Conservation (phyloP, 2,329 filamentous ascomycete genomes). For the Aspergillus oerlinghausenensis region DNA sequence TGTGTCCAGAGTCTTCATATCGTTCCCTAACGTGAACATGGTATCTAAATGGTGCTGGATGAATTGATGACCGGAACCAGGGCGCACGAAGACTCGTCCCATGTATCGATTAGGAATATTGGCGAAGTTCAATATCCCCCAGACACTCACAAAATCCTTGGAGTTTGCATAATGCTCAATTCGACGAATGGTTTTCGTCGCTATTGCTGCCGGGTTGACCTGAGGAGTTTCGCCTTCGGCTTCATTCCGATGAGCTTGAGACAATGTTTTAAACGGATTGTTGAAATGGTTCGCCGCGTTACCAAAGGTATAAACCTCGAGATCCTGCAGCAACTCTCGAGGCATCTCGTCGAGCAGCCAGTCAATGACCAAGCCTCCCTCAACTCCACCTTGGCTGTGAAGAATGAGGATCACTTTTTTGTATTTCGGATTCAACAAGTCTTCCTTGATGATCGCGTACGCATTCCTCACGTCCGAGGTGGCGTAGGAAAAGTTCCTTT, state of each 20-base stretch:
- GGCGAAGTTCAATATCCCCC: constrained; percentile 68
- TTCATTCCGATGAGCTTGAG: neutral
- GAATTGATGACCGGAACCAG: constrained; percentile 39
- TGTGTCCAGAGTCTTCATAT: constrained; percentile 21
- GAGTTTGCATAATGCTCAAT: constrained; percentile 78
- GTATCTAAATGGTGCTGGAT: constrained; percentile 43
- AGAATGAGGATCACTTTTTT: constrained; percentile 69
- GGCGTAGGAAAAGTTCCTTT: constrained; percentile 69
- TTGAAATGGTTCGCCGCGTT: constrained; percentile 79
- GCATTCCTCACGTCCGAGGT: constrained; percentile 59
- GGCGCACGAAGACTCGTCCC: constrained; percentile 46
- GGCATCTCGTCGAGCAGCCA: constrained; percentile 71
- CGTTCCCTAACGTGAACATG: constrained; percentile 38
- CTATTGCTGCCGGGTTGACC: neutral
- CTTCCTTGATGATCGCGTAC: constrained; percentile 60
- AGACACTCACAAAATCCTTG: constrained; percentile 68
- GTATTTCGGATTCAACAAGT: constrained; percentile 57
- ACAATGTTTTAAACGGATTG: constrained; percentile 55
- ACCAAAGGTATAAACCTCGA: constrained; percentile 74
- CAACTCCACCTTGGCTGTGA: constrained; percentile 74
- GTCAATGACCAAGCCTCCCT: constrained; percentile 68
- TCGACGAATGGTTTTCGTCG: constrained; percentile 53
- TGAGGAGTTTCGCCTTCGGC: neutral
- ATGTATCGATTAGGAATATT: constrained; percentile 45
- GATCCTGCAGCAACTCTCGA: constrained; percentile 59